Evolutionary conservation across 2,329 filamentous ascomycete species (phyloP).

Genomic region (Aspergillus novofumigatus): DNA sequence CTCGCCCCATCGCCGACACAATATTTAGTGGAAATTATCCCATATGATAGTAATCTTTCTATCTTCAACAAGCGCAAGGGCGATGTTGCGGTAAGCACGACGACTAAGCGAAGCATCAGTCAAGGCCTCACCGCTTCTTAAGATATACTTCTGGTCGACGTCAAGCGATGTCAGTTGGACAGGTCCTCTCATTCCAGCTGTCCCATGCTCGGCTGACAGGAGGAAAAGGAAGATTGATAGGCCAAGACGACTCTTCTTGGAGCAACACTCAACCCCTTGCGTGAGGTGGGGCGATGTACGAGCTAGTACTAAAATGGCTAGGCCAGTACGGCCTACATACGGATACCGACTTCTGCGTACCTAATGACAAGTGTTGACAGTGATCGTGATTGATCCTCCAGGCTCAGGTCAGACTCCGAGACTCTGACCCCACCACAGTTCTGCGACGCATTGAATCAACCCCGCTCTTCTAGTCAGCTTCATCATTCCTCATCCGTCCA

Average conservation of each 20-base stretch:
- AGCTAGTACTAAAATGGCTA: background rate
- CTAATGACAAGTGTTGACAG: no score
- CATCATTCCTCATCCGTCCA: background rate
- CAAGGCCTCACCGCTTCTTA: conserved; percentile 15
- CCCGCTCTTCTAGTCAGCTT: background rate
- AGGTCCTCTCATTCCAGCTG: conserved; percentile 15
- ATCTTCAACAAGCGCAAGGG: background rate
- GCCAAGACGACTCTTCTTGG: conserved; percentile 18
- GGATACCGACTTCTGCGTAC: background rate
- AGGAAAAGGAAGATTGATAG: conserved; percentile 12
- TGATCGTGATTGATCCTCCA: no score
- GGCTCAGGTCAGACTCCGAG: no score
- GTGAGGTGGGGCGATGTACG: conserved; percentile 9
- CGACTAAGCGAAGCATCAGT: background rate
- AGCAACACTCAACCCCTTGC: conserved; percentile 19
- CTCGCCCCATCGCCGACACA: no score
- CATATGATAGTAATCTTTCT: background rate
- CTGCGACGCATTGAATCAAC: background rate
- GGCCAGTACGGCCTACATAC: background rate
- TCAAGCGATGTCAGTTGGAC: conserved; percentile 9
- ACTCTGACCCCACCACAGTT: no score
- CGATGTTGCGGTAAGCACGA: background rate
- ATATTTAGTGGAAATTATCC: background rate
- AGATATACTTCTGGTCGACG: background rate
- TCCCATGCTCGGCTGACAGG: conserved; percentile 15